phyloP scores from a whole-genome alignment of 2,329 filamentous ascomycete genomes.

The Bipolaris gigantea region DNA sequence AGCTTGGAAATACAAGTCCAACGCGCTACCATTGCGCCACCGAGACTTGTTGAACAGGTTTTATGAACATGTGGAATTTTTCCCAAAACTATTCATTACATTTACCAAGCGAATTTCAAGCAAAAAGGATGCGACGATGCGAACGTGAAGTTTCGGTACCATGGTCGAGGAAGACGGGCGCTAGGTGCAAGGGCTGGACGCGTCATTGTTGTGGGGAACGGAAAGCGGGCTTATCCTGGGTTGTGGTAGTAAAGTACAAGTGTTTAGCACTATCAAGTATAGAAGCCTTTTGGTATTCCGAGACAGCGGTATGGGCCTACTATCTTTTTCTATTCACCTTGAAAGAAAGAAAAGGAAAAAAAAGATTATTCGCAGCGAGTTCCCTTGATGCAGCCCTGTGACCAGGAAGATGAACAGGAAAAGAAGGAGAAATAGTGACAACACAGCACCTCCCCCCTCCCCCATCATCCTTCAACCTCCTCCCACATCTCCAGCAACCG shows the following conservation, averaged over 20 bases:
- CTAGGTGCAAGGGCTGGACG: not conserved
- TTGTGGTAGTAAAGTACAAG: no score
- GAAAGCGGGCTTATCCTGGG: not conserved
- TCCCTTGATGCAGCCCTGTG: not conserved
- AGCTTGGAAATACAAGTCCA: slow-evolving; percentile 31
- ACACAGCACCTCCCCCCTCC: not conserved
- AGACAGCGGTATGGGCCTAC: no score
- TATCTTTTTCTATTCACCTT: no score
- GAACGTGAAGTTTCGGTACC: not conserved
- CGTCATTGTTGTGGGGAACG: not conserved
- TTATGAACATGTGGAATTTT: slow-evolving; percentile 27
- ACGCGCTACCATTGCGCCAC: slow-evolving; percentile 42
- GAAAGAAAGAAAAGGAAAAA: no score
- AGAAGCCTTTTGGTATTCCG: no score
- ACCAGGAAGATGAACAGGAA: no score
- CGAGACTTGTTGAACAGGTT: slow-evolving; percentile 27
- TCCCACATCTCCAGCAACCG: slow-evolving; percentile 13
- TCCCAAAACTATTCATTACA: not conserved
- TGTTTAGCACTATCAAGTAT: no score
- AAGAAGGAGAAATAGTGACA: not conserved
- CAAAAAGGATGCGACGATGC: not conserved
- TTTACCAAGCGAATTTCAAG: not conserved
- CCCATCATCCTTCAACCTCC: slow-evolving; percentile 1
- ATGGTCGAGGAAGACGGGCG: not conserved
- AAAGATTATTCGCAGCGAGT: not conserved